phyloP scores from a whole-genome alignment of 129 eudicot genomes.

The Arctium lappa region DNA sequence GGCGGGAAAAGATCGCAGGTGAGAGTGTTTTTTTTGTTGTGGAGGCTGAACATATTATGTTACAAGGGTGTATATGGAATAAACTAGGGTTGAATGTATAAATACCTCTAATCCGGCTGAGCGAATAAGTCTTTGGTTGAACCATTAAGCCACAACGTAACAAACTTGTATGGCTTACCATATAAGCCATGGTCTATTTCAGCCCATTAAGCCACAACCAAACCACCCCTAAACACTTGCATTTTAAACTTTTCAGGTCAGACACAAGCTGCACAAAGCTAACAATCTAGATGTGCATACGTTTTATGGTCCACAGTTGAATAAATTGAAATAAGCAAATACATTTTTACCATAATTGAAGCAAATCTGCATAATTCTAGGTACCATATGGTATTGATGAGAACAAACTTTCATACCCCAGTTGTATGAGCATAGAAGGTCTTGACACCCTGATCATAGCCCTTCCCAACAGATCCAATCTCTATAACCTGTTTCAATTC shows the following conservation, averaged over 20 bases:
- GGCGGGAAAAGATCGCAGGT: background rate
- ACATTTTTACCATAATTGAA: background rate
- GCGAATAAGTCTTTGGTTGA: background rate
- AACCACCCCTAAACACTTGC: background rate
- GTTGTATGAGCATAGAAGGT: slow-evolving; percentile 77
- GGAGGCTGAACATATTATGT: background rate
- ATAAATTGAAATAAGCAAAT: background rate
- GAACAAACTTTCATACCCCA: slow-evolving; percentile 47
- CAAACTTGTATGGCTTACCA: background rate
- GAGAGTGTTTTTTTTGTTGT: background rate
- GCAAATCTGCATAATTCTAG: background rate
- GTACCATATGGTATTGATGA: slow-evolving; percentile 1
- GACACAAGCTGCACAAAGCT: background rate
- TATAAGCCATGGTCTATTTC: background rate
- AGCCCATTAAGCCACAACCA: background rate
- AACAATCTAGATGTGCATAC: background rate
- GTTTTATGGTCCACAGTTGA: slow-evolving; percentile 12
- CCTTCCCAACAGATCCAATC: slow-evolving; percentile 94
- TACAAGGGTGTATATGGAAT: background rate
- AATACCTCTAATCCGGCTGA: background rate
- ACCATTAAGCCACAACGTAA: background rate
- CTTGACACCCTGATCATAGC: slow-evolving; percentile 56
- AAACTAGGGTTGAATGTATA: background rate
- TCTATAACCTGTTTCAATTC: slow-evolving; percentile 66
- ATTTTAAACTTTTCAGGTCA: background rate